phyloP scores from a whole-genome alignment of 208 protist genomes.

The Leishmania gerbilli region DNA sequence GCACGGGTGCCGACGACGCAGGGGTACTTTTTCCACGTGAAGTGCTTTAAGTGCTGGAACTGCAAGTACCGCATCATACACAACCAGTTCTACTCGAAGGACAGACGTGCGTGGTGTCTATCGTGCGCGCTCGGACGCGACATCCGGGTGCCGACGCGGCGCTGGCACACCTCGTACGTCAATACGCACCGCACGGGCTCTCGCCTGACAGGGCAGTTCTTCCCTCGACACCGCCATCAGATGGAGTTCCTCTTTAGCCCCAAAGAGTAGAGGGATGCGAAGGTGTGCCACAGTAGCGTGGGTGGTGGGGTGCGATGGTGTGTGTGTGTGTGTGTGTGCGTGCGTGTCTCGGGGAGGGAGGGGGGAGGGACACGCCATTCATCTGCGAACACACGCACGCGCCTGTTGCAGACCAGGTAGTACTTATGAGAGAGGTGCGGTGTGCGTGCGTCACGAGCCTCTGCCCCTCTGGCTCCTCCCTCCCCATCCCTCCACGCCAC shows the following conservation, averaged over 20 bases:
- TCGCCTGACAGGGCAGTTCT: conserved; percentile 80
- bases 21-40: conserved; percentile 92
- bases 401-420: not conserved
- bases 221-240: conserved; percentile 84
- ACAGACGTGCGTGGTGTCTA: conserved; percentile 82
- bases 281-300: not conserved
- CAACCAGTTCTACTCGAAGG: conserved; percentile 92
- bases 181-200: conserved; percentile 90
- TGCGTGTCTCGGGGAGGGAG: not conserved
- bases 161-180: conserved; percentile 91
- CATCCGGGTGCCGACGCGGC: conserved; percentile 75
- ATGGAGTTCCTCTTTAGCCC: conserved; percentile 90
- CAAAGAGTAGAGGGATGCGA: conserved; percentile 46
- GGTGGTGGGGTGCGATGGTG: too few relatives aligned
- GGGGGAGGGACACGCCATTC: not conserved
- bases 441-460: not conserved
- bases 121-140: conserved; percentile 85
- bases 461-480: not conserved
- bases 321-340: too few relatives aligned
- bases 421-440: not conserved
- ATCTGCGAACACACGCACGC: not conserved
- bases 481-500: not conserved
- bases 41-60: conserved; percentile 91
- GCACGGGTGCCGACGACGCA: conserved; percentile 78
- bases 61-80: conserved; percentile 88